Evolutionary conservation across 805 yeast species (phyloP), one percentile per base, ranked within the genome.

Genomic region (Teunomyces atbi): DNA sequence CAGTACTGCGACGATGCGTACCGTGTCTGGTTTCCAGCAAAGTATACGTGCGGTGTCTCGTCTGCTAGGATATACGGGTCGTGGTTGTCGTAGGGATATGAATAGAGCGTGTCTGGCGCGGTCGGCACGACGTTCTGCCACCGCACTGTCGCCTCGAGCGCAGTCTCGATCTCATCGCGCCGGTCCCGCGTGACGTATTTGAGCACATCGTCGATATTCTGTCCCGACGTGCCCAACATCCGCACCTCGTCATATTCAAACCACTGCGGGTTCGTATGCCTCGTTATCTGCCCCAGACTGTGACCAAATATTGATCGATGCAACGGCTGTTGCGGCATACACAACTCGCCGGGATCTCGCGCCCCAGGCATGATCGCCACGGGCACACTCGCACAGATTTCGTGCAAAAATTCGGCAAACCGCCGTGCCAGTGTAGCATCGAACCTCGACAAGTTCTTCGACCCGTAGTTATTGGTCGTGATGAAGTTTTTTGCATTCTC

Each of bases 81-180:
- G 1, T 60, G 57, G 20, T 81, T 79, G 8, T 77, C 76, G 57
- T 76, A 91, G 1, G 99, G 97, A 56, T 89, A 90, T 53, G 96
- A 83, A 76, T 91, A 86, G 36, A 94, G 67, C 0, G 99, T 94
- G 59, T 94, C 98, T 0, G 99, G 99, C 1, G 97, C 96, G 0
- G 97, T 90, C 2, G 99, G 99, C 0, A 88, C 83, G 19, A 88
- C 72, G 58, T 89, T 89, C 57, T 90, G 92, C 96, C 97, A 91
- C 39, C 71, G 67, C 30, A 94, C 59, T 15, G 27, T 21, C 16
- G 28, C 26, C 3, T 4, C n/a, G 4, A 41, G 16, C 0, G 88
- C 85, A 12, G 81, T 73, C 54, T 83, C 86, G 69, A 92, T 74
- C 55, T 15, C 57, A 58, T 5, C 59, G 46, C 7, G 56, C 54